Evolutionary conservation across 1,284 basidiomycete genomes (phyloP), one percentile per base, ranked within the genome.

Genomic region (Sanghuangporus sanghuang): DNA sequence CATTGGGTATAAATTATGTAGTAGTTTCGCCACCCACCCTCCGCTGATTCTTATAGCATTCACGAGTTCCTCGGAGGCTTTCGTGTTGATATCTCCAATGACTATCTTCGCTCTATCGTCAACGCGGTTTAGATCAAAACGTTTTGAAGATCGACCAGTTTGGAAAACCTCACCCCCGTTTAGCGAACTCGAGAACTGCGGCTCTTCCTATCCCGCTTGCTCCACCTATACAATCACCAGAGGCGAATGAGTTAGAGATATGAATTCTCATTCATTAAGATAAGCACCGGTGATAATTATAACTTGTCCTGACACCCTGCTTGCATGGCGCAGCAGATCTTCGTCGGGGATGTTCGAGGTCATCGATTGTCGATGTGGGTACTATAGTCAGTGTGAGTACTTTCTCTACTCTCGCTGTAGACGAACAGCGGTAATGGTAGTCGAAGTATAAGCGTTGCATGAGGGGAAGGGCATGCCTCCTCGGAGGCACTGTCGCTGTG

Each of bases 151-250:
- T 35, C 14, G 7, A 27, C 21, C 4, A 35, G 9, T 1, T 3
- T 27, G 38, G 12, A 3, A 23, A 9, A 23, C 3, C 39, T 11
- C 21, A 59, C 57, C 44, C 44, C 18, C 18, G 21, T 21, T 48
- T 59, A 2, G 57, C 57, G 35, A 59, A 48, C 16, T 59, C 44
- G 6, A 59, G 12, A 23, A 40, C 42, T 6, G 44, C 11, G 6
- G 39, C 57, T 48, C 42, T 48, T 36, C 57, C 57, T 6, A 59
- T 59, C 21, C 57, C 57, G 16, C 57, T 59, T 21, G 57, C 57
- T 18, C 44, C 57, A 35, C 57, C 57, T 59, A 50, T 14, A 7
- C 27, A 32, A 32, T 32, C 27, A 32, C 27, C 27, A 32, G 27
- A 18, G 7, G 27, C 1, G 12, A 46, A 8, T 46, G 39, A 46